Conservation (phyloP, 1,139 yeast genomes). For the Diutina sp. region DNA sequence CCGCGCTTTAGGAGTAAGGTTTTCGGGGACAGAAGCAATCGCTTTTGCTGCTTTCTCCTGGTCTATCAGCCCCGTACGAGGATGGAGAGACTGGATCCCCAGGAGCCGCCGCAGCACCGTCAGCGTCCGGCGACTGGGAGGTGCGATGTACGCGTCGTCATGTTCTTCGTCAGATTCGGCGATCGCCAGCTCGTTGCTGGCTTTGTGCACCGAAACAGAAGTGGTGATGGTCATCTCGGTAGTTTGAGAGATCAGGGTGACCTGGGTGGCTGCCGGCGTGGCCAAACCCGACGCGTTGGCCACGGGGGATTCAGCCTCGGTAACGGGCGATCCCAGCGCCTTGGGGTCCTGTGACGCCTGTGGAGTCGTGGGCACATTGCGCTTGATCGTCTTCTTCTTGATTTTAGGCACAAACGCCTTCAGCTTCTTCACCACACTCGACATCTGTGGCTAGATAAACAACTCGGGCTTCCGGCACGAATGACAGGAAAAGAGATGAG, state of each 20-base stretch:
- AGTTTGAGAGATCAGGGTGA: neutral
- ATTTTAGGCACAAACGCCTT: slow-evolving; percentile 1
- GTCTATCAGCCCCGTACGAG: neutral
- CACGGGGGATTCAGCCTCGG: neutral
- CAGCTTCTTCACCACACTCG: slow-evolving; percentile 1
- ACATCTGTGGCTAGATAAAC: neutral
- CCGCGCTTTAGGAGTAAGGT: neutral
- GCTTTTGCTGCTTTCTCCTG: neutral
- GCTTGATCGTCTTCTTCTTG: neutral
- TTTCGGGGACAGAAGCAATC: neutral
- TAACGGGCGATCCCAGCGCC: neutral
- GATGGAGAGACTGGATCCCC: neutral
- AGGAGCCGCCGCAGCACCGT: neutral
- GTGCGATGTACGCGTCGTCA: neutral
- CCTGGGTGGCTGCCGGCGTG: neutral
- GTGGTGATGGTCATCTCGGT: neutral
- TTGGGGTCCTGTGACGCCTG: neutral
- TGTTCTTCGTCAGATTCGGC: neutral
- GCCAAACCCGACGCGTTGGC: neutral
- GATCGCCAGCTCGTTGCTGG: neutral
- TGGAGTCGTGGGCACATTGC: neutral
- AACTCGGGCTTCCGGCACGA: neutral
- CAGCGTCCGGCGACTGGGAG: neutral
- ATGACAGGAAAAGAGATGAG: neutral
- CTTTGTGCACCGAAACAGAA: neutral